Percentiles rank a stretch among this genome's conserved stretches.
Evolutionary conservation across 805 yeast genomes (phyloP).

Genomic region (Candida quercuum): DNA sequence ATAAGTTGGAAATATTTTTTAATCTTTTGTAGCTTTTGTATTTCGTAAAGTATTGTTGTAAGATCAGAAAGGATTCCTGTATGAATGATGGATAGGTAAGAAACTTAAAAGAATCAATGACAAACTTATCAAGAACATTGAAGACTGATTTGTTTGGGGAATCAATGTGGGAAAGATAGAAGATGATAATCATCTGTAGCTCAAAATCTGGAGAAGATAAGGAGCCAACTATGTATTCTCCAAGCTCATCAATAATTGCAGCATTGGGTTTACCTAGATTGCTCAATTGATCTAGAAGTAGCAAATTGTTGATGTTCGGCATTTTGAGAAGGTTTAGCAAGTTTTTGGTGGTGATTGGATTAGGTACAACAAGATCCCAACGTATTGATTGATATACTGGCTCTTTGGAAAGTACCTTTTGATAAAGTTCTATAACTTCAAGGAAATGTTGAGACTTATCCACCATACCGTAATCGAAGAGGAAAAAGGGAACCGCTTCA

Average conservation of each 20-base stretch:
- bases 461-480: constrained; percentile 8
- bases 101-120: constrained; percentile 3
- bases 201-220: constrained; percentile 1
- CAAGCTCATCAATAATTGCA: constrained; percentile 9
- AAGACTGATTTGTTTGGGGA: constrained; percentile 1
- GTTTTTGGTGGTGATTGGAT: constrained; percentile 3
- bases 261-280: constrained; percentile 12
- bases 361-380: constrained; percentile 14
- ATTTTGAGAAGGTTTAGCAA: constrained; percentile 10
- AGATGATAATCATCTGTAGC: constrained; percentile 3
- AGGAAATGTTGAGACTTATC: constrained; percentile 9
- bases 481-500: constrained; percentile 10
- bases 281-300: constrained; percentile 12
- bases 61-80: constrained; percentile 8
- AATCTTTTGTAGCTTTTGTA: constrained; percentile 32
- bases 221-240: constrained; percentile 4
- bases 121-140: constrained; percentile 7
- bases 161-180: constrained; percentile 1
- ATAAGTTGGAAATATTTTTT: constrained; percentile 40
- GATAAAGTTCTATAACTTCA: constrained; percentile 2
- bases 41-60: constrained; percentile 18
- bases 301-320: constrained; percentile 8
- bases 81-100: constrained; percentile 8
- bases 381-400: constrained; percentile 5
- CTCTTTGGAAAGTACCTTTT: background rate